Base-by-base conservation (phyloP, 208 protist species). In the Trypanosoma grayi region DNA sequence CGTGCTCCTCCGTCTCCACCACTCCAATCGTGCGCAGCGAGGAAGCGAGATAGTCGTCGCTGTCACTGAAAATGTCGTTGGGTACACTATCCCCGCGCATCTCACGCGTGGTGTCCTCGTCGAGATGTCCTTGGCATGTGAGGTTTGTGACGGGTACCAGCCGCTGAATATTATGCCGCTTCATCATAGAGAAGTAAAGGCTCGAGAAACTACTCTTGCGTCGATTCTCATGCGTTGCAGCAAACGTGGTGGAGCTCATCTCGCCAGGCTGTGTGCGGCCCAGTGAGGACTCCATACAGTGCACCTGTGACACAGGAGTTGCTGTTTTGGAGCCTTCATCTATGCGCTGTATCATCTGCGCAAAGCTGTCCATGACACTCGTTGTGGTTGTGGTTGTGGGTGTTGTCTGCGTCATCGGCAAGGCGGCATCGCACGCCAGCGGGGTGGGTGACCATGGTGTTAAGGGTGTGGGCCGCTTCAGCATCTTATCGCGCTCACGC, bases 1-100 rank as follows among this genome's bases (percentile, higher is more conserved):
- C 60, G 64, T 83, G 63, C 61, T 85, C 79, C 27, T 73, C 62
- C 16, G 75, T 79, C 18, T 73, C 63, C 62, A 78, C 68, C 31
- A 85, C 50, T 4, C 82, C 82, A 31, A 87, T 55, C 0, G 27
- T 62, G 16, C 36, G 40, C 45, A 47, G 50, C 0, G n/a, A 39
- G 8, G 11, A 48, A 4, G 70, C 40, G 20, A 25, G 34, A 25
- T 31, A 62, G 13, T 79, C 72, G 18, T 67, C 61, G 18, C 67
- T 48, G 14, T 56, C 60, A 4, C 28, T 54, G 40, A 18, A 4
- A 34, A 47, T n/a, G 31, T 66, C 60, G 59, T 43, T 25, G 20
- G 3, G 16, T 22, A 9, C 24, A 58, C 51, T 43, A 34, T 14
- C 28, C 4, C 28, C 24, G 3, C 4, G 18, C 24, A 66, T 31